phyloP scores from a whole-genome alignment of 73 alveolate species.

The Tetrahymena malaccensis region DNA sequence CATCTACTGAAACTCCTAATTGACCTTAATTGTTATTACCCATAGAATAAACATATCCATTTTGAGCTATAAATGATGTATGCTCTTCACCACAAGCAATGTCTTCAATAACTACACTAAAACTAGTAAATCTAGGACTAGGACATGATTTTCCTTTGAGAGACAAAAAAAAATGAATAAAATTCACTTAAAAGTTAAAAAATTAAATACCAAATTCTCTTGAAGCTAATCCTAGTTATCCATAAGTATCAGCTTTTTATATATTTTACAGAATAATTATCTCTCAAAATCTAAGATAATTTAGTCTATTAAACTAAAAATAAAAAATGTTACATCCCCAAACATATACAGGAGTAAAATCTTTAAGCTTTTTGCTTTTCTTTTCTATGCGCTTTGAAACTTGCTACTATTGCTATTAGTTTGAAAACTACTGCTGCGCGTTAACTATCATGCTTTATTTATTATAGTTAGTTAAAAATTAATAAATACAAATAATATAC shows the following conservation, averaged over 20 bases:
- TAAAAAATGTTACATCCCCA: neutral
- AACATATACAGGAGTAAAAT: neutral
- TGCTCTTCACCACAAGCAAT: slow-evolving; percentile 65
- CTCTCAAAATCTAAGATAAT: neutral
- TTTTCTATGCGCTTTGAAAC: neutral
- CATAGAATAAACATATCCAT: slow-evolving; percentile 53
- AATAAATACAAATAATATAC: neutral
- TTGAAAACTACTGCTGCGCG: neutral
- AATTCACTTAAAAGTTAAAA: neutral
- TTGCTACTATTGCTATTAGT: neutral
- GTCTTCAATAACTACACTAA: slow-evolving; percentile 21
- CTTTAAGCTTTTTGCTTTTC: neutral
- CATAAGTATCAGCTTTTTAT: neutral
- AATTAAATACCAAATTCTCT: neutral
- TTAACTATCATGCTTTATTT: neutral
- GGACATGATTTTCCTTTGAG: neutral
- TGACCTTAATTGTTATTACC: slow-evolving; percentile 65
- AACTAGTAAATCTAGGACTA: slow-evolving; percentile 48
- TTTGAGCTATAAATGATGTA: slow-evolving; percentile 45
- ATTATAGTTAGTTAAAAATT: neutral
- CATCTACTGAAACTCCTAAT: slow-evolving; percentile 52
- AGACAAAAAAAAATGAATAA: neutral
- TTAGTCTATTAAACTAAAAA: neutral
- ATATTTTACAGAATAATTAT: neutral
- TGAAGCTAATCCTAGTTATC: neutral